phyloP scores from a whole-genome alignment of 192 early-diverging fungal species.

The Coemansia sp. region DNA sequence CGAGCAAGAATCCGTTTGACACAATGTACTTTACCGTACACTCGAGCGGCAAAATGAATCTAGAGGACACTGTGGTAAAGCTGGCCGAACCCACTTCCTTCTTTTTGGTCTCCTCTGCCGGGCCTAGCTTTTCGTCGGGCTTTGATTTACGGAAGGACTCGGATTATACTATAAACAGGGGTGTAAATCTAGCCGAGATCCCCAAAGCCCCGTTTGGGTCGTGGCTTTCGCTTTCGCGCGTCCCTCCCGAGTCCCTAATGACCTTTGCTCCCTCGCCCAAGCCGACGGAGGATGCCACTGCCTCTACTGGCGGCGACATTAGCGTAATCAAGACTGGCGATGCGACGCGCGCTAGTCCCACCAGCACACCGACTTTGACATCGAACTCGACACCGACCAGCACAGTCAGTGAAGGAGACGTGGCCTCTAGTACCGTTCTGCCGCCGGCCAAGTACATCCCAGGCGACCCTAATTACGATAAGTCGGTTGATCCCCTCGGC shows the following conservation, averaged over 20 bases:
- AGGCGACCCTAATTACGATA: slow-evolving; percentile 52
- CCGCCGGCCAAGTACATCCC: slow-evolving; percentile 48
- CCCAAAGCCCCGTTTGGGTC: slow-evolving; percentile 39
- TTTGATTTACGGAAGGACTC: slow-evolving; percentile 20
- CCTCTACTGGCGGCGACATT: not conserved
- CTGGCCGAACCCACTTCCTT: slow-evolving; percentile 31
- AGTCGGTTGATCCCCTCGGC: slow-evolving; percentile 30
- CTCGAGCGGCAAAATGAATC: slow-evolving; percentile 41
- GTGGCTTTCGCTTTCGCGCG: slow-evolving; percentile 26
- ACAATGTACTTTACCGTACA: slow-evolving; percentile 38
- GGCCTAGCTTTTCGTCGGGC: slow-evolving; percentile 16
- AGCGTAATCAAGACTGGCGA: not conserved
- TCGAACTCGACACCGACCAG: not conserved
- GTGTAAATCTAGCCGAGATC: slow-evolving; percentile 37
- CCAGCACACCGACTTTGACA: not conserved
- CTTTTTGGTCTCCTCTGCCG: slow-evolving; percentile 21
- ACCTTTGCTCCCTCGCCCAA: slow-evolving; percentile 8
- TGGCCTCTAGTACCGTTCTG: slow-evolving; percentile 13
- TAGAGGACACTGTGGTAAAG: slow-evolving; percentile 30
- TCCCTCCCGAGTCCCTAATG: slow-evolving; percentile 14
- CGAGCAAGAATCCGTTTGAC: slow-evolving; percentile 24
- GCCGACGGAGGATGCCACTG: not conserved
- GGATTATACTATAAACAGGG: slow-evolving; percentile 36
- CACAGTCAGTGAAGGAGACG: slow-evolving; percentile 1
- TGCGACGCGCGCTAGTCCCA: not conserved